phyloP scores from a whole-genome alignment of 108 stramenopile species.

The Mayamaea pseudoterrestris region DNA sequence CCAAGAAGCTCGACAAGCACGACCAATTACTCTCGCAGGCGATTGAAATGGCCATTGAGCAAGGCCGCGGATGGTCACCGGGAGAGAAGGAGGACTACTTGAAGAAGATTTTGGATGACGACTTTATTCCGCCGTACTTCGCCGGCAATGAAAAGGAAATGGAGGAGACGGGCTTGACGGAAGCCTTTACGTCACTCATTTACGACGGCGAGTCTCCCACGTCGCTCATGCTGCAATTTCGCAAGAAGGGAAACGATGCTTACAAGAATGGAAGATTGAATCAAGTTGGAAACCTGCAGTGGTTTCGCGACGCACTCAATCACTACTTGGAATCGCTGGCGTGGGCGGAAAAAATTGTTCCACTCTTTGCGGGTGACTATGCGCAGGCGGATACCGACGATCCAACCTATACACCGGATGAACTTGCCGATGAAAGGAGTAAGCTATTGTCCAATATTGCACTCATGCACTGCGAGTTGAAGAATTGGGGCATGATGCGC shows the following conservation, averaged over 20 bases:
- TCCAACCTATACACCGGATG: conserved; percentile 49
- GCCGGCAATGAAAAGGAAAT: conserved; percentile 57
- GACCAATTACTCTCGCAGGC: conserved; percentile 67
- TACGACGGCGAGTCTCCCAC: conserved; percentile 67
- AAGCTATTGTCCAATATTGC: conserved; percentile 66
- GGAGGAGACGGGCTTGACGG: conserved; percentile 53
- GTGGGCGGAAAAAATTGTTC: conserved; percentile 68
- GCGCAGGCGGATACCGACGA: conserved; percentile 30
- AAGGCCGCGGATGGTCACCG: conserved; percentile 80
- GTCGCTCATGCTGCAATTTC: conserved; percentile 52
- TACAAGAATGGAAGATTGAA: conserved; percentile 67
- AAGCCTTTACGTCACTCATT: conserved; percentile 62
- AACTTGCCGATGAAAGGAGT: conserved; percentile 57
- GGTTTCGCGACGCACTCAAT: conserved; percentile 81
- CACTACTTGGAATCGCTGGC: conserved; percentile 75
- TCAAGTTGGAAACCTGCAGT: conserved; percentile 68
- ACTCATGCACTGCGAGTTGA: conserved; percentile 68
- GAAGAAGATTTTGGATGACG: conserved; percentile 67
- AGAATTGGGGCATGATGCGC: conserved; percentile 78
- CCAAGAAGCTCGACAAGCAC: conserved; percentile 20
- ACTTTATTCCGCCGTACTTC: conserved; percentile 82
- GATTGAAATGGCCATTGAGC: conserved; percentile 69
- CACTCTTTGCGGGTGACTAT: conserved; percentile 14
- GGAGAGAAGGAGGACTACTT: conserved; percentile 77
- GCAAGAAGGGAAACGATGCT: conserved; percentile 66